Evolutionary conservation across 148 eudicot species (phyloP).

Genomic region (Cornus florida): DNA sequence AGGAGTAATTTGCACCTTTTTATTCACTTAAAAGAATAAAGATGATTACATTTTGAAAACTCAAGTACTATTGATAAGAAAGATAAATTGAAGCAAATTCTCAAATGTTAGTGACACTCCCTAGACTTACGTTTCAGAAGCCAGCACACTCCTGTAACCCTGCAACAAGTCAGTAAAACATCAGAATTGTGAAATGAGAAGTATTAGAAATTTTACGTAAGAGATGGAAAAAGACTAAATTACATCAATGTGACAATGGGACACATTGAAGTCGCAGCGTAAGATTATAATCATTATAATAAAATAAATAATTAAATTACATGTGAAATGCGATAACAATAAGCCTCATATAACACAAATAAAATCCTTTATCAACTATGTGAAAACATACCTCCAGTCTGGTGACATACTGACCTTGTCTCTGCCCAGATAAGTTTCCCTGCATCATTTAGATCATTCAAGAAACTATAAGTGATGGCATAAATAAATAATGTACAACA

Average conservation of each 20-base stretch:
- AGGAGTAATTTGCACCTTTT: neutral
- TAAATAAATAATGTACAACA: neutral
- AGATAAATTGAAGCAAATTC: conserved; percentile 1
- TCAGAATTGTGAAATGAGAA: neutral
- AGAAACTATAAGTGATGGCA: neutral
- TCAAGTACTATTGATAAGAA: neutral
- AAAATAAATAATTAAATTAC: neutral
- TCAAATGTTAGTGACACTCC: neutral
- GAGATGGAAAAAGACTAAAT: neutral
- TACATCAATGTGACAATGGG: neutral
- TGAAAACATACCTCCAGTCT: conserved; percentile 78
- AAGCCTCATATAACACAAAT: neutral
- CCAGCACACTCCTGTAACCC: conserved; percentile 89
- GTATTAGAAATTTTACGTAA: neutral
- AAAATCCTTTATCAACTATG: neutral
- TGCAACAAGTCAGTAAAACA: conserved; percentile 37
- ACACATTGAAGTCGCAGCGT: neutral
- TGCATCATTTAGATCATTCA: conserved; percentile 29
- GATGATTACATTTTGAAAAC: neutral
- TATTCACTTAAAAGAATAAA: neutral
- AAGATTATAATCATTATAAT: neutral
- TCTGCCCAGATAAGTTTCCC: conserved; percentile 93
- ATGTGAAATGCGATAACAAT: neutral
- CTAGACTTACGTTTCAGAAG: conserved; percentile 86
- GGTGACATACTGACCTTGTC: conserved; percentile 86